Base-by-base conservation (phyloP, 1,139 yeast genomes). In the Taphrina confusa region DNA sequence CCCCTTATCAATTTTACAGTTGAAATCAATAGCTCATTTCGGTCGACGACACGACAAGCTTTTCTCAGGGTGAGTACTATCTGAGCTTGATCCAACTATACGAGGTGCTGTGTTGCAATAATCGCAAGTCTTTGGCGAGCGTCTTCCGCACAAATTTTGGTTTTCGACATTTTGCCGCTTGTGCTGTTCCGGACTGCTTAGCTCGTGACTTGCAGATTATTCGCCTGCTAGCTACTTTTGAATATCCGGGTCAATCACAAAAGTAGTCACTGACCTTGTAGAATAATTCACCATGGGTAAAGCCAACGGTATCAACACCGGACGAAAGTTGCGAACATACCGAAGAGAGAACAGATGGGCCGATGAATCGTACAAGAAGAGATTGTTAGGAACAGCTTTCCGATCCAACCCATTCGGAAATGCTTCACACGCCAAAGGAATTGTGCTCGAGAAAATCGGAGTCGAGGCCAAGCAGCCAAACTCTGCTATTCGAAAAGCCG, bases 401-500 rank as follows among this genome's bases (percentile, higher is more conserved):
- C 94, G 91, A 84, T 92, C 96, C 69, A 92, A 98, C 75, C 99
- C 98, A 80, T 92, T 94, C 77, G 97, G 97, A 80, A 98, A 97
- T 78, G 91, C 98, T 75, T 94, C 98, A 74, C 98, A 94, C 89
- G 99, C 98, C 76, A 92, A 92, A 84, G 99, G 99, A 77, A 94
- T 94, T 76, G 99, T 94, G 69, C 88, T 94, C 78, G 99, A 94
- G 84, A 94, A 94, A 82, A 87, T 92, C 75, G 98, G 98, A 84
- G 86, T 94, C 79, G 98, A 92, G 84, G 95, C 99, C 79, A 94
- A 94, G 84, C 99, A 94, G 84, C 99, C 99, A 81, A 94, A 94
- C 95, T 94, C 98, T 74, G 99, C 98, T 81, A 92, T 92, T 77
- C 92, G 98, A 88, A 94, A 94, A 86, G 94, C 98, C 87, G 99